Evolutionary conservation across 164 flowering plant species (phyloP).

Genomic region (Buxus sempervirens): DNA sequence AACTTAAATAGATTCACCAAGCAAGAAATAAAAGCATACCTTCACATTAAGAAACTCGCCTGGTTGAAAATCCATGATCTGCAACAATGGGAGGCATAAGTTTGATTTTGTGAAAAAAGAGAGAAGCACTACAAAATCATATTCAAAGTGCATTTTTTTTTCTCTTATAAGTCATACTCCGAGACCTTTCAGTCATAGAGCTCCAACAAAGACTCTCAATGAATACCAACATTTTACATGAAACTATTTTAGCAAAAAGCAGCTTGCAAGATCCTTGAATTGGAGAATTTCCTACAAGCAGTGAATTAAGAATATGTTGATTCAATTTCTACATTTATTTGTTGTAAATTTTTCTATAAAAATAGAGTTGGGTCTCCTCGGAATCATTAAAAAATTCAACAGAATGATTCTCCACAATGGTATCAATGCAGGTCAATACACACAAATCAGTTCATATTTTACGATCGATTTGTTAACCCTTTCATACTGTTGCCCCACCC

Average conservation of each 20-base stretch:
- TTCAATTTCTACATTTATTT: no score
- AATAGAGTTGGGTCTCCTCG: no score
- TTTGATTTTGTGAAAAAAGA: background rate
- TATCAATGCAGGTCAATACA: no score
- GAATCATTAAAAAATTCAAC: no score
- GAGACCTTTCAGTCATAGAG: background rate
- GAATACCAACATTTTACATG: background rate
- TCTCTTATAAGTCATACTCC: background rate
- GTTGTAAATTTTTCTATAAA: no score
- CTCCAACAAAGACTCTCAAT: background rate
- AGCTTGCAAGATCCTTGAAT: background rate
- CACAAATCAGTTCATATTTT: no score
- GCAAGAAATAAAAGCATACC: constrained; percentile 37
- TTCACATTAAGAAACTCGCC: constrained; percentile 94
- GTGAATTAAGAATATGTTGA: no score
- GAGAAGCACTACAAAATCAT: background rate
- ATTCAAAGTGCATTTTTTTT: no score
- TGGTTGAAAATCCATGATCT: constrained; percentile 99
- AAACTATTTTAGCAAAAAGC: background rate
- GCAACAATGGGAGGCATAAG: constrained; percentile 20
- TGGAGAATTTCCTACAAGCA: background rate
- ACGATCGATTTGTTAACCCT: no score
- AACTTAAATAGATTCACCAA: background rate
- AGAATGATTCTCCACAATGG: no score
- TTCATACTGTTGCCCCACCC: no score